Conservation (phyloP, 1,284 basidiomycete species). For the Malassezia dermatis region DNA sequence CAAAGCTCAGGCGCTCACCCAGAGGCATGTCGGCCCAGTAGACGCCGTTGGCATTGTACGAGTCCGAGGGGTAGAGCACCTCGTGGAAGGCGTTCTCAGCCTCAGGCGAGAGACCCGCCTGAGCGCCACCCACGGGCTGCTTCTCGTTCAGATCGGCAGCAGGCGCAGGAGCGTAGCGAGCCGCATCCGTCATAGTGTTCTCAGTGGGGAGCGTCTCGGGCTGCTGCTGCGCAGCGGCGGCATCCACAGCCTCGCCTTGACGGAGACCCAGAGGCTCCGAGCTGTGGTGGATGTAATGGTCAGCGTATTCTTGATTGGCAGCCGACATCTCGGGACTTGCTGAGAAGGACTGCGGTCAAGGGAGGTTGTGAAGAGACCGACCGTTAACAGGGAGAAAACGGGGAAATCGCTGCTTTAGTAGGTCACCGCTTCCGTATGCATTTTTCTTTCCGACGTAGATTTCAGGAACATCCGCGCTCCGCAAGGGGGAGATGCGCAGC, state of each 20-base stretch:
- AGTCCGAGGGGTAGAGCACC: constrained; percentile 39
- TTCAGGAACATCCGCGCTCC: background rate
- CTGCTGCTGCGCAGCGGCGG: background rate
- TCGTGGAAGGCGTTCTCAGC: constrained; percentile 26
- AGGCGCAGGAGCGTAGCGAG: constrained; percentile 5
- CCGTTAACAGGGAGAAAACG: background rate
- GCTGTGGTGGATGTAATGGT: constrained; percentile 16
- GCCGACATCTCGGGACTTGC: constrained; percentile 3
- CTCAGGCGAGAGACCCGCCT: constrained; percentile 5
- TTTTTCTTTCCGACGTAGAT: background rate
- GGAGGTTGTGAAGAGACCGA: background rate
- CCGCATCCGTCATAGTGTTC: constrained; percentile 5
- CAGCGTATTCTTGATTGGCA: constrained; percentile 6
- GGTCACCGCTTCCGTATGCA: background rate
- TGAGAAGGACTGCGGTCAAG: background rate
- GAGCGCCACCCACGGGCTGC: background rate
- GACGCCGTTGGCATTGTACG: constrained; percentile 33
- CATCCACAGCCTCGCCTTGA: constrained; percentile 1
- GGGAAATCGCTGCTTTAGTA: background rate
- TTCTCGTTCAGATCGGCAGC: background rate
- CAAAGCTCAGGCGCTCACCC: constrained; percentile 45
- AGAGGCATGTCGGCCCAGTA: constrained; percentile 50
- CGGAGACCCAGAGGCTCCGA: constrained; percentile 11
- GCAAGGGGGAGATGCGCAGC: background rate
- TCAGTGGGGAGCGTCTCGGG: background rate